Base-by-base conservation (phyloP, 495 filamentous ascomycete genomes). In the Neurospora hispaniola region DNA sequence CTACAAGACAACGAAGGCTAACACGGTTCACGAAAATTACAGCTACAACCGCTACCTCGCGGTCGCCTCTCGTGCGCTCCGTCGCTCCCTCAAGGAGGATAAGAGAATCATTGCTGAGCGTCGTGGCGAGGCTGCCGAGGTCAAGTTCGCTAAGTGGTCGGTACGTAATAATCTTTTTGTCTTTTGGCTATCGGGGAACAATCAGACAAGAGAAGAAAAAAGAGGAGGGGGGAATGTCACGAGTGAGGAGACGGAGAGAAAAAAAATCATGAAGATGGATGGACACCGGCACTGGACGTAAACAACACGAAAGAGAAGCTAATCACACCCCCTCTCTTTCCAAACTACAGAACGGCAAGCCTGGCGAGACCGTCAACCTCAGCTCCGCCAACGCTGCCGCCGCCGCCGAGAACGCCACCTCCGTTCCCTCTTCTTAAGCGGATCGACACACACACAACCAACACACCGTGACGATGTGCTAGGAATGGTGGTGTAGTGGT, bases 111-210 rank as follows among this genome's bases (percentile, higher is more conserved):
- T 83, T 75, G 94, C 96, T 62, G 96, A 98, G 89, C 90, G 92
- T 78, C 90, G 96, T 83, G 94, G 93, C 74, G 89, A 92, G 83
- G 8, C 54, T 62, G 91, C 90, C 87, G 94, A 98, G 46, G 84
- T 99, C 73, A 90, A 90, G 85, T 97, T 97, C 79, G 90, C 95
- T 72, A 97, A 96, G 88, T 99, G 96, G 96, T 87, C 93, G 89
- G 96, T 99, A 80, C 89, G 92, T 90, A 74, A 40, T 2, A 41
- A 4, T 11, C 0, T 18, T 16, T 16, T 59, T 71, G 11, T n/a
- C 31, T 18, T 7, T 18, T 46, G n/a, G 2, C 1, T 46, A 4
- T 8, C 10, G 31, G 10, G 16, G 42, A 38, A 20, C 39, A 14
- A 46, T 35, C 42, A 72, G 71, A 76, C 18, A 69, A 11, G 71